These are phyloP conservation scores for Termitomyces bulborhizus DNA, from an alignment of 768 basidiomycete genomes.

Conservation along the genomic window DNA sequence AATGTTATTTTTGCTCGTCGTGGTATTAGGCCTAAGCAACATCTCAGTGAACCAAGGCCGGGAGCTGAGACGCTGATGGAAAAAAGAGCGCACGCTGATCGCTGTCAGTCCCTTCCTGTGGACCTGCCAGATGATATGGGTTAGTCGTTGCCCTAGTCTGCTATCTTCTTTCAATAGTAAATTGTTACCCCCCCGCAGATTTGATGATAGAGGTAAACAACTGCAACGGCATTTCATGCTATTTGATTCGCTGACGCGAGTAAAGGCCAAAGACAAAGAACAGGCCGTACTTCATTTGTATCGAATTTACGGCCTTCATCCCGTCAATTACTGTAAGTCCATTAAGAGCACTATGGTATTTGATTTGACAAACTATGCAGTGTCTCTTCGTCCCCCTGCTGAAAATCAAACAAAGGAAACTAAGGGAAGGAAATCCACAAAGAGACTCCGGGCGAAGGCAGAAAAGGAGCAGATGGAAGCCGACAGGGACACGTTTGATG, in stretches of 20 bases:
- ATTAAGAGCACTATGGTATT: conserved; percentile 1
- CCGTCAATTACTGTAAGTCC: conserved; percentile 51
- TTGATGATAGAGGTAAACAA: conserved; percentile 73
- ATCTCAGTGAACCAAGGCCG: conserved; percentile 84
- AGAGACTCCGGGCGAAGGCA: conserved; percentile 19
- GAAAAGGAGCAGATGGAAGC: conserved; percentile 5
- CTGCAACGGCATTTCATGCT: not conserved
- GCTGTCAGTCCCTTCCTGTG: conserved; percentile 62
- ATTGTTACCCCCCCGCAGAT: conserved; percentile 34
- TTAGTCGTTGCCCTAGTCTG: conserved; percentile 20
- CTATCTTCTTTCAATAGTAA: conserved; percentile 2
- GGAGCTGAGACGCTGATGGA: conserved; percentile 85
- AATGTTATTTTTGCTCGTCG: conserved; percentile 68
- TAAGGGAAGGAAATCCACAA: conserved; percentile 37
- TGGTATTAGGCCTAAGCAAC: conserved; percentile 87
- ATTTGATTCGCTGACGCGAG: not conserved
- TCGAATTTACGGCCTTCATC: conserved; percentile 65
- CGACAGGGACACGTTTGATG: not conserved
- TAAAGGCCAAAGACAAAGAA: conserved; percentile 80
- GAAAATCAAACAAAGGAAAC: conserved; percentile 36
- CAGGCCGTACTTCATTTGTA: conserved; percentile 88
- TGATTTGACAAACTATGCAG: conserved; percentile 16
- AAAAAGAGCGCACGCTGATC: conserved; percentile 78
- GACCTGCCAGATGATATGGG: conserved; percentile 67
- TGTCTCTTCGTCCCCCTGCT: conserved; percentile 37